These are phyloP conservation scores for Arthrobotrys sphaeroides DNA, from an alignment of 2,329 filamentous ascomycete genomes.

Conservation along the genomic window DNA sequence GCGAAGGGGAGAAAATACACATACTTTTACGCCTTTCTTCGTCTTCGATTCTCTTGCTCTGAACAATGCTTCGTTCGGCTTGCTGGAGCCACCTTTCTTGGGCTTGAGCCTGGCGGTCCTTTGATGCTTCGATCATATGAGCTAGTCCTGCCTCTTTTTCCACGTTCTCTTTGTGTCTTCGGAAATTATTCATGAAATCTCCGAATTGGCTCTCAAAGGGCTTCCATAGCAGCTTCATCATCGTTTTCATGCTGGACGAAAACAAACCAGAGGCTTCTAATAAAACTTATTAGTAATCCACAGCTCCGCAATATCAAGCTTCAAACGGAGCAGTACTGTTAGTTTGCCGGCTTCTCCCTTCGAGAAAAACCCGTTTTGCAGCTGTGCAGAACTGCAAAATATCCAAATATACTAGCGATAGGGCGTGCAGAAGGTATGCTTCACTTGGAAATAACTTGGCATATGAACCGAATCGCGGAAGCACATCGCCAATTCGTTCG, in stretches of 20 bases:
- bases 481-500: constrained; percentile 56
- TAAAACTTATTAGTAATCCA: neutral
- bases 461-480: constrained; percentile 56
- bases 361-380: constrained; percentile 52
- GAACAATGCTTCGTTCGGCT: neutral
- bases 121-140: constrained; percentile 55
- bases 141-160: constrained; percentile 53
- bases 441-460: constrained; percentile 55
- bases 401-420: constrained; percentile 56
- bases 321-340: neutral
- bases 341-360: constrained; percentile 26
- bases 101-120: constrained; percentile 27
- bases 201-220: constrained; percentile 55
- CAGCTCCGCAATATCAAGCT: neutral
- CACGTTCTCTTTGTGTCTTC: constrained; percentile 50
- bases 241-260: neutral
- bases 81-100: constrained; percentile 19
- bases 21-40: constrained; percentile 17
- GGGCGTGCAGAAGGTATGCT: constrained; percentile 54
- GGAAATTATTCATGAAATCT: constrained; percentile 43
- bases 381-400: constrained; percentile 56
- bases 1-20: too few species aligned
- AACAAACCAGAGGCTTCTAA: neutral
- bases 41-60: constrained; percentile 8
- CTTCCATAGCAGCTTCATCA: constrained; percentile 55